phyloP scores from a whole-genome alignment of 352 stramenopile genomes.

The Globisporangium apiculatum region DNA sequence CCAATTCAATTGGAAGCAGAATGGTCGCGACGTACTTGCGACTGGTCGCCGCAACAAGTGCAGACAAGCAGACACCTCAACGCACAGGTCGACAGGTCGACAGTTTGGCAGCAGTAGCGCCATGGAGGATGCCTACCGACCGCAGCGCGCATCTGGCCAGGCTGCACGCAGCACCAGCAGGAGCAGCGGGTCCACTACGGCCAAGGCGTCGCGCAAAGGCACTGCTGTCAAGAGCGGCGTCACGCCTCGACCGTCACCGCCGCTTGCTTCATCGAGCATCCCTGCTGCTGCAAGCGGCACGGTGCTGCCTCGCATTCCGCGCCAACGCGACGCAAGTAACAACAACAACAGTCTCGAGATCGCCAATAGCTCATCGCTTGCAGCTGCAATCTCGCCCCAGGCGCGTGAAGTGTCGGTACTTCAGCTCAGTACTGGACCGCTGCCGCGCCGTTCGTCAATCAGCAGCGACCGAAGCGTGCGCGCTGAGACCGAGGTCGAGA shows the following conservation, averaged over 20 bases:
- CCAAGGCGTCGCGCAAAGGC: not conserved
- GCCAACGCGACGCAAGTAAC: constrained; percentile 4
- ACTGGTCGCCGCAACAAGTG: not conserved
- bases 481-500: constrained; percentile 12
- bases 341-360: constrained; percentile 11
- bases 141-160: not conserved
- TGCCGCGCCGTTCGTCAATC: not conserved
- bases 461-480: not conserved
- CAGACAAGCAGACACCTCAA: not conserved
- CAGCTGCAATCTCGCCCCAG: constrained; percentile 21
- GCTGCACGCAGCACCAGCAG: constrained; percentile 2
- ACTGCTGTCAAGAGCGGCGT: not conserved
- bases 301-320: constrained; percentile 32
- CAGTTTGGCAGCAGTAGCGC: not conserved
- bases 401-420: constrained; percentile 18
- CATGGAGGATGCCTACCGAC: constrained; percentile 5
- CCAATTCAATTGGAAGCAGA: too few species aligned
- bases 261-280: constrained; percentile 1
- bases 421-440: not conserved
- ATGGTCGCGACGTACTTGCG: not conserved
- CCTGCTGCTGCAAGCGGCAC: constrained; percentile 10
- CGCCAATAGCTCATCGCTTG: constrained; percentile 8
- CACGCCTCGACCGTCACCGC: constrained; percentile 18
- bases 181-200: too few species aligned
- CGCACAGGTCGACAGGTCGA: too few species aligned